Evolutionary conservation across 1,284 basidiomycete genomes (phyloP).

Genomic region (Porogramme epimiltina): DNA sequence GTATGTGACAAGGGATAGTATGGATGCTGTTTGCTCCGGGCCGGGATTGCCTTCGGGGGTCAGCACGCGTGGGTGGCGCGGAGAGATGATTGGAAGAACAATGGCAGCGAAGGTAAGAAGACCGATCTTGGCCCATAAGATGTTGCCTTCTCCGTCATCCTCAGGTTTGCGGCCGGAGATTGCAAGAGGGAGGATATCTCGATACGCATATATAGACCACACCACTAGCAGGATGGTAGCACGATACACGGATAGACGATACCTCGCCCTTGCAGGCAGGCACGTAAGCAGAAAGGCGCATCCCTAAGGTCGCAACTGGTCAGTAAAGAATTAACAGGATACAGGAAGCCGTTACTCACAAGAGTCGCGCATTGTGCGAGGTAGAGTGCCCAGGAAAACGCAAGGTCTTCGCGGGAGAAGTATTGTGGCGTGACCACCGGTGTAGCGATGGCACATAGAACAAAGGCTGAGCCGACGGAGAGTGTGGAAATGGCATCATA

Average conservation of each 20-base stretch:
- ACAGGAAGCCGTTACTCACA: not conserved
- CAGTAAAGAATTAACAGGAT: not conserved
- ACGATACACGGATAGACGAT: slow-evolving; percentile 19
- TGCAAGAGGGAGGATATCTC: slow-evolving; percentile 50
- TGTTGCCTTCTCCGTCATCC: slow-evolving; percentile 37
- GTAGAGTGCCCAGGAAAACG: not conserved
- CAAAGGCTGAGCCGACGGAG: not conserved
- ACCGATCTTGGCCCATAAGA: slow-evolving; percentile 37
- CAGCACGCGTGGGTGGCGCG: slow-evolving; percentile 37
- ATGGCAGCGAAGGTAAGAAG: slow-evolving; percentile 42
- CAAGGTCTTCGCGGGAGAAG: not conserved
- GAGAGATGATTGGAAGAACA: slow-evolving; percentile 46
- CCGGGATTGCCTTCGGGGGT: slow-evolving; percentile 30
- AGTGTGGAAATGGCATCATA: too few relatives aligned
- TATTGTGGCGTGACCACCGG: not conserved
- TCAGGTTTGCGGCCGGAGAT: slow-evolving; percentile 42
- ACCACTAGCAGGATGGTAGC: slow-evolving; percentile 37
- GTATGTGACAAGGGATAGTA: slow-evolving; percentile 56
- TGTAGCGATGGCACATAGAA: not conserved
- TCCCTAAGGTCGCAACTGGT: not conserved
- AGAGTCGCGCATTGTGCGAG: not conserved
- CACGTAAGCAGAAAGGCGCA: not conserved
- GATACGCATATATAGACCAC: slow-evolving; percentile 45
- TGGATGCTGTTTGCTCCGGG: slow-evolving; percentile 67
- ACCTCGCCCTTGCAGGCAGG: not conserved